phyloP scores from a whole-genome alignment of 805 yeast species.

The Metahyphopichia silvanorum region DNA sequence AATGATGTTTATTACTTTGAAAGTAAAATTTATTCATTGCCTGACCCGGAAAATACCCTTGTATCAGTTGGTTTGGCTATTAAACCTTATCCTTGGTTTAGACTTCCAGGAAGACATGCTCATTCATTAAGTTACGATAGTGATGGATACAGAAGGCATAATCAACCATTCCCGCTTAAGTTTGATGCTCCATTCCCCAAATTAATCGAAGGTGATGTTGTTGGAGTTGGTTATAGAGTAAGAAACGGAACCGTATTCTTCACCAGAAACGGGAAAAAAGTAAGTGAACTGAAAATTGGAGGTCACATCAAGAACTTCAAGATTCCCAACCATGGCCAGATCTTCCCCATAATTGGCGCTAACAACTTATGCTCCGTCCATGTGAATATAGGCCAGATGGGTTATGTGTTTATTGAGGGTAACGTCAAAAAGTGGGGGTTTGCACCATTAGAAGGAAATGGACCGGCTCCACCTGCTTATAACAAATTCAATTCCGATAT shows the following conservation, averaged over 20 bases:
- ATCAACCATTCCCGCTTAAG: conserved; percentile 62
- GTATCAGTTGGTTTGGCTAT: conserved; percentile 80
- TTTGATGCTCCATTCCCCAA: conserved; percentile 54
- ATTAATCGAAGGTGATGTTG: conserved; percentile 79
- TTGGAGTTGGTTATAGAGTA: conserved; percentile 87
- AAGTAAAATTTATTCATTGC: conserved; percentile 72
- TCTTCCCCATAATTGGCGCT: conserved; percentile 90
- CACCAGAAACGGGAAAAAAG: conserved; percentile 90
- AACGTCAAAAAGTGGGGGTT: conserved; percentile 95
- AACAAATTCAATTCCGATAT: conserved; percentile 77
- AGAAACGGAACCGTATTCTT: conserved; percentile 85
- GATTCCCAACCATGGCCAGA: conserved; percentile 46
- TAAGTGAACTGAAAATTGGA: conserved; percentile 76
- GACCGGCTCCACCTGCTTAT: conserved; percentile 93
- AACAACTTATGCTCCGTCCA: conserved; percentile 78
- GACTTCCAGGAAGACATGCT: conserved; percentile 88
- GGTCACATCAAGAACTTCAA: conserved; percentile 75
- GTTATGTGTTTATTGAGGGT: conserved; percentile 87
- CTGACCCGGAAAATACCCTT: conserved; percentile 50
- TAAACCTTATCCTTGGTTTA: conserved; percentile 88
- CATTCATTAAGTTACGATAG: conserved; percentile 88
- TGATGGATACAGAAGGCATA: conserved; percentile 72
- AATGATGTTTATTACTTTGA: conserved; percentile 91
- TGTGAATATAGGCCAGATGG: conserved; percentile 85
- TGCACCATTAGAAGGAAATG: conserved; percentile 84